Conservation (phyloP, 306 rosid species). For the Carpinus viminea region DNA sequence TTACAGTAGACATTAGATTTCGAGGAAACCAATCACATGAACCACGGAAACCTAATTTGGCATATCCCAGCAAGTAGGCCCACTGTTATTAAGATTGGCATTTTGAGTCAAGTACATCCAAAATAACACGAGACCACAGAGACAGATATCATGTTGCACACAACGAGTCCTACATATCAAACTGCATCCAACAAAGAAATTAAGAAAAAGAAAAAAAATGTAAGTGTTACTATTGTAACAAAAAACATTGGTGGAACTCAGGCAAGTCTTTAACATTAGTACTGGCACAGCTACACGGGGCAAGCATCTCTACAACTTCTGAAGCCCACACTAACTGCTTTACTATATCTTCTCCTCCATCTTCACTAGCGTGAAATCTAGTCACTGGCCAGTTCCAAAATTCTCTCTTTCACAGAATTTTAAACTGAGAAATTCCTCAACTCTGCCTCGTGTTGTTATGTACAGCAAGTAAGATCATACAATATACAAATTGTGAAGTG, state of each 20-base stretch:
- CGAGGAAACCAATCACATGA: slow-evolving; percentile 25
- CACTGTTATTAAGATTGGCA: slow-evolving; percentile 18
- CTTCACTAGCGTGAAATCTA: slow-evolving; percentile 17
- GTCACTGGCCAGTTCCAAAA: slow-evolving; percentile 22
- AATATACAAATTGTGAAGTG: slow-evolving; percentile 16
- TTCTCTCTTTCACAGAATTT: slow-evolving; percentile 23
- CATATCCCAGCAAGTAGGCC: slow-evolving; percentile 22
- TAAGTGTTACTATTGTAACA: slow-evolving; percentile 13
- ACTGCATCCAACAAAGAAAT: slow-evolving; percentile 1
- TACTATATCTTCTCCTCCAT: slow-evolving; percentile 16
- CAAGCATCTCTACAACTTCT: slow-evolving; percentile 15
- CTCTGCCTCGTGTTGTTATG: slow-evolving; percentile 36
- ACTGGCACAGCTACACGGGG: slow-evolving; percentile 9
- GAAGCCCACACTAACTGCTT: slow-evolving; percentile 22
- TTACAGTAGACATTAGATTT: background rate
- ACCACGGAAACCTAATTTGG: slow-evolving; percentile 26
- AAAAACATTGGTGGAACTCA: slow-evolving; percentile 1
- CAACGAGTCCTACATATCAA: slow-evolving; percentile 16
- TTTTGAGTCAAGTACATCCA: slow-evolving; percentile 17
- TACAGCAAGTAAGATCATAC: slow-evolving; percentile 36
- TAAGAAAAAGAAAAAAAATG: background rate
- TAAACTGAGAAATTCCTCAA: slow-evolving; percentile 25
- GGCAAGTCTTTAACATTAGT: slow-evolving; percentile 1
- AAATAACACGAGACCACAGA: slow-evolving; percentile 10
- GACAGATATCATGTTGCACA: slow-evolving; percentile 25